Base-by-base conservation (phyloP, 2,329 filamentous ascomycete species). In the Drechslera avenae region DNA sequence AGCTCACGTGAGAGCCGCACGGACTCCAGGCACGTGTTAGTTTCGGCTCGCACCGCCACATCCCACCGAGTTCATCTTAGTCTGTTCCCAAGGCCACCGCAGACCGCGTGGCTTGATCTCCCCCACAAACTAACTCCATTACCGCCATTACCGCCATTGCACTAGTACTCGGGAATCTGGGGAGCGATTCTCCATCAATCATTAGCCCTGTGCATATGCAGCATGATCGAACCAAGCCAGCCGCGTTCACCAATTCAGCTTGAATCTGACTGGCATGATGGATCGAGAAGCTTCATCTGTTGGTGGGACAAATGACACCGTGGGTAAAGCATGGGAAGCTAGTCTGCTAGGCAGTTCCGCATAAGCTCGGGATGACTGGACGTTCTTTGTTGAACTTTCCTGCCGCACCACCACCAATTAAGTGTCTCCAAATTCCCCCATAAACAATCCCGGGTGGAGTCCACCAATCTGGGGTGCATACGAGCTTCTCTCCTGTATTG, bases 161-260 rank as follows among this genome's bases (percentile, higher is more conserved):
- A 39, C 23, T 26, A 21, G 31, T 19, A 21, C 40, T 21, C 45
- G 16, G 23, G 14, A 41, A 12, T 18, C 9, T 21, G 47, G 52
- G 33, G 31, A 36, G 32, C 44, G 33, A 41, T 53, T 53, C 37
- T 44, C 55, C 57, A 44, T 49, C 54, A 50, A 55, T 61, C 54
- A 59, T 60, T 52, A 60, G 41, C 33, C 21, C 49, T 36, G 39
- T 56, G 60, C 56, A 46, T n/a, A 56, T 49, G 46, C 55, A 47
- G 36, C 43, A 56, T 28, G 47, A 55, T 57, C 19, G 50, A 51
- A 14, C 21, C 31, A 28, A 40, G 34, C 39, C 36, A 31, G 23
- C 30, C 36, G 19, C 48, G 26, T 21, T 31, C 18, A 7, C 48
- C 50, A 42, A 52, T 45, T 48, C 19, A 39, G 17, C 26, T 28